Base-by-base conservation (phyloP, 2,329 filamentous ascomycete genomes). In the Cladobotryum protrusum region DNA sequence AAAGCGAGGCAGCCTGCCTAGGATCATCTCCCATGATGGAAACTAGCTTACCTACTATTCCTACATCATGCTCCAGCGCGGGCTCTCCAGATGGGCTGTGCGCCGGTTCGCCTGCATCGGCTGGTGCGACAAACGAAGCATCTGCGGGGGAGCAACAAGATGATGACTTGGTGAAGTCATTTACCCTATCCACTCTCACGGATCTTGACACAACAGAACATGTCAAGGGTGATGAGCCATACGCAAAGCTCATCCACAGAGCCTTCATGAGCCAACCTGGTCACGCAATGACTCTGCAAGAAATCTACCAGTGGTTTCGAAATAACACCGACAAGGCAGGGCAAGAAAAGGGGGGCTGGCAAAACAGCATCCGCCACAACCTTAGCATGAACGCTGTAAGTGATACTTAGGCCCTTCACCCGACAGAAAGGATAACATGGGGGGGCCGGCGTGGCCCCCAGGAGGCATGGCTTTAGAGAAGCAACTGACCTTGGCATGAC, bases 301-400 rank as follows among this genome's bases (percentile, higher is more conserved):
- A 95, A 48, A 87, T 97, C 50, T 97, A 97, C 67, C 77, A 85
- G 50, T 97, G 92, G 90, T 95, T 97, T 61, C 75, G 80, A 39
- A 77, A 84, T 24, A 85, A 96, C 61, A 96, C 90, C 2, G 78
- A 81, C 57, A 96, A 93, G 67, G 81, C 89, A 3, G 76, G 79
- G 49, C 93, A 90, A 62, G 82, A 81, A 4, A 81, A 75, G 47
- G 86, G 83, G 59, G 92, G 91, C 9, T 97, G 92, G 92, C 87
- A 92, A 69, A 97, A 96, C 67, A 95, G 89, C 64, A 95, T 97
- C 56, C 82, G 92, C 2, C 92, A 97, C 67, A 97, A 97, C 59
- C 73, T 97, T 7, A 96, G 89, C 43, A 96, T 97, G 91, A 97
- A 97, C 60, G 78, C 79, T 53, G 92, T 96, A 81, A 70, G 71